Conservation (phyloP, 345 rosid genomes). For the Microthlaspi erraticum region DNA sequence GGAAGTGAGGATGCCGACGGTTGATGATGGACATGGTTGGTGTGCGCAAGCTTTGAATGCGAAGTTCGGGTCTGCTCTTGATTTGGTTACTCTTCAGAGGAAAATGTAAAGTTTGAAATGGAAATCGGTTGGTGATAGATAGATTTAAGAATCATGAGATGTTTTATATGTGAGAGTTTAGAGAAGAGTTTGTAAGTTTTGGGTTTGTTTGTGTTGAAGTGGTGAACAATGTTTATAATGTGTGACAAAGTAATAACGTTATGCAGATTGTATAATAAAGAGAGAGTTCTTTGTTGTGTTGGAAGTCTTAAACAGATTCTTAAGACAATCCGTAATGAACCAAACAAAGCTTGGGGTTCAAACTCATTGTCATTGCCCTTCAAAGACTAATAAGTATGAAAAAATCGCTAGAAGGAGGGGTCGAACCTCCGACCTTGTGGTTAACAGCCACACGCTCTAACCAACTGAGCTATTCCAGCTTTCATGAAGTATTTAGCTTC, state of each 20-base stretch:
- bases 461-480: slow-evolving; percentile 91
- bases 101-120: slow-evolving; percentile 40
- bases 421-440: slow-evolving; percentile 94
- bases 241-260: not conserved
- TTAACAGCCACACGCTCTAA: slow-evolving; percentile 90
- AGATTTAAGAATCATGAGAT: not conserved
- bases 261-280: slow-evolving; percentile 15
- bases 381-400: too few relatives aligned
- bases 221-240: slow-evolving; percentile 4
- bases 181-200: not conserved
- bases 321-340: not conserved
- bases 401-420: slow-evolving; percentile 53
- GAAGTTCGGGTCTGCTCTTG: slow-evolving; percentile 62
- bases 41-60: slow-evolving; percentile 67
- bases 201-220: not conserved
- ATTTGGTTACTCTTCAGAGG: slow-evolving; percentile 66
- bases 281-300: too few relatives aligned
- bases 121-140: not conserved
- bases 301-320: not conserved
- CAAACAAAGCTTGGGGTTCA: too few relatives aligned
- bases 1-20: slow-evolving; percentile 91
- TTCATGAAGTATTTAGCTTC: fast-evolving
- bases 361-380: too few relatives aligned
- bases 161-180: slow-evolving; percentile 4
- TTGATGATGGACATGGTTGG: slow-evolving; percentile 92